Base-by-base conservation (phyloP, 2,329 filamentous ascomycete genomes). In the Penicillium sp. region DNA sequence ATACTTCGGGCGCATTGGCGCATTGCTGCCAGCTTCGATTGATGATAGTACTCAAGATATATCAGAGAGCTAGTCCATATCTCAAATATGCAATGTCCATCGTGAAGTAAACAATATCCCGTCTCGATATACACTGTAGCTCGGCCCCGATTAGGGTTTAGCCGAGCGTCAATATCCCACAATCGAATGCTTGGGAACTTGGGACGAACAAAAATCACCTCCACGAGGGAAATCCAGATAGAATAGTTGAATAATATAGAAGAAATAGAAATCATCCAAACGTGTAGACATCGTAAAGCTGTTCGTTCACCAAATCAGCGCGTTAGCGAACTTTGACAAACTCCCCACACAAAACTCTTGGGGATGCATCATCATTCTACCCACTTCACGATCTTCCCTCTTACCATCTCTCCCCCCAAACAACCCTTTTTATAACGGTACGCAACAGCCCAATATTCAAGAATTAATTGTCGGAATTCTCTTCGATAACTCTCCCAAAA, bases 151-250 rank as follows among this genome's bases (percentile, higher is more conserved):
- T 68, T 72, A 72, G 70, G 70, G 69, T 71, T 73, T 73, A 73
- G 69, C 70, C 70, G 70, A 73, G 70, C 62, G 63, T 60, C 50
- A n/a, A 49, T 62, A 67, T 66, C 67, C 61, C 56, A 63, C 54
- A 56, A 59, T 59, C 59, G 46, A 59, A 49, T n/a, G 18, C 4
- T 3, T 13, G 30, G 38, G 7, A 11, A 32, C 27, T 14, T 18
- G 38, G 11, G 23, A 41, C 29, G 26, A 40, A 11, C 45, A 29
- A 34, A 53, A 53, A 52, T 26, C 26, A 23, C 7, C 48, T 11
- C 14, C 19, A 27, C 23, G 23, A 34, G 38, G 19, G 14, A 34
- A 26, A 23, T 9, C 7, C 19, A 42, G 8, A 9, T 27, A 47
- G 43, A 42, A 4, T 3, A 32, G 7, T 23, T 26, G 6, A 23